A percentile compares a stretch with the other conserved stretches of the same genome.
Conservation (phyloP, 495 filamentous ascomycete species). For the Wilcoxina mikolae region DNA sequence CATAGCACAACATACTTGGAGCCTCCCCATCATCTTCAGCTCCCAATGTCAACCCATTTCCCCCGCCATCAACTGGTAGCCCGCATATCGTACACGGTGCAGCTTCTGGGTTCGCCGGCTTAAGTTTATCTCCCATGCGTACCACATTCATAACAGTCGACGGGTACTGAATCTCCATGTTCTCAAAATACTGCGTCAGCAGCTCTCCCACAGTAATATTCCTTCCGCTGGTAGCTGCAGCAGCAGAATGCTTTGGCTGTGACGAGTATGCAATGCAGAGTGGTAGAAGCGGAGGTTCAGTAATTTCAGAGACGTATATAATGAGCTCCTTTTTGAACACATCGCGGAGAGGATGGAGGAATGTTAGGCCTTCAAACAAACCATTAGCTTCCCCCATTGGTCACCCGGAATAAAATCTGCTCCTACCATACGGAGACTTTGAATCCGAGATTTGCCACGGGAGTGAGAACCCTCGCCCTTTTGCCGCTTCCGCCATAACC, state of each 20-base stretch:
- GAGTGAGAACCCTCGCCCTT: conserved; percentile 69
- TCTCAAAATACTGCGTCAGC: conserved; percentile 74
- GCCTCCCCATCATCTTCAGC: conserved; percentile 29
- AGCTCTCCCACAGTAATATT: conserved; percentile 80
- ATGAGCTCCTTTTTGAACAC: conserved; percentile 64
- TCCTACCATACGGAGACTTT: conserved; percentile 42
- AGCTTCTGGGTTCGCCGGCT: conserved; percentile 21
- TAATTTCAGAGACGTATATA: conserved; percentile 39
- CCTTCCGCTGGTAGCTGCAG: conserved; percentile 36
- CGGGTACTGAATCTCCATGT: conserved; percentile 76
- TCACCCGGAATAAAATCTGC: conserved; percentile 23
- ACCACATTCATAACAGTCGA: conserved; percentile 91
- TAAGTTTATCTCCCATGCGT: conserved; percentile 65
- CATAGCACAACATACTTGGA: conserved; percentile 35
- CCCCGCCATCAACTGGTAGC: conserved; percentile 36
- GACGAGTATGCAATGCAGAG: conserved; percentile 16
- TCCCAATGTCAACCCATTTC: conserved; percentile 36
- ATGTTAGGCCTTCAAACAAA: conserved; percentile 17
- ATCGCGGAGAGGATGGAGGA: conserved; percentile 65
- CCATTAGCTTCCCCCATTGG: not conserved
- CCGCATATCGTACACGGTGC: conserved; percentile 37
- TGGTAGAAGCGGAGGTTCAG: conserved; percentile 11
- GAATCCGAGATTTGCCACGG: conserved; percentile 73
- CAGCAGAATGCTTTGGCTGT: conserved; percentile 12
- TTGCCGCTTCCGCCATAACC: conserved; percentile 72